Conservation (phyloP, 768 basidiomycete species). For the Pulveroboletus sp. region DNA sequence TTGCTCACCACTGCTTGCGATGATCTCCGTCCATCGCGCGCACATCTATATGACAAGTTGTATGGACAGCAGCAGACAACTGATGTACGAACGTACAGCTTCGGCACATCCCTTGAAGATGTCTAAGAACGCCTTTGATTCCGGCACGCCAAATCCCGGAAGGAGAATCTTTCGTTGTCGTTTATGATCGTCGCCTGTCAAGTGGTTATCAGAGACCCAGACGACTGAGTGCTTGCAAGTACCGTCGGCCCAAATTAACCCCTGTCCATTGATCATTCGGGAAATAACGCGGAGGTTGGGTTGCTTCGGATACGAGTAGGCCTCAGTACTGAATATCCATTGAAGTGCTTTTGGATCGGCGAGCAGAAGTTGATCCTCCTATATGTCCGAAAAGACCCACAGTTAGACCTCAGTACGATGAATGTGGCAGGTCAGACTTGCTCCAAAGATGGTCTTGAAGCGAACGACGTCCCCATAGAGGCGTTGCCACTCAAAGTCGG, state of each 20-base stretch:
- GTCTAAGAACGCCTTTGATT: constrained; percentile 46
- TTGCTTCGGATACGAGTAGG: constrained; percentile 40
- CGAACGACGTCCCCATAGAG: constrained; percentile 28
- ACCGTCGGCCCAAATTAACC: constrained; percentile 41
- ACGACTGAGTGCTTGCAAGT: neutral
- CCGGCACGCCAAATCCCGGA: constrained; percentile 50
- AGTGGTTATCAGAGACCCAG: constrained; percentile 11
- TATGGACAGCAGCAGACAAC: neutral
- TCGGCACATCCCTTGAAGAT: constrained; percentile 40
- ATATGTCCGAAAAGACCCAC: neutral
- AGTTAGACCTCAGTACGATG: neutral
- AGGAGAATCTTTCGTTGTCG: constrained; percentile 52
- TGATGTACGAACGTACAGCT: constrained; percentile 11
- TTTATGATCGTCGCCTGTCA: constrained; percentile 41
- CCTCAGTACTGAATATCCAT: constrained; percentile 38
- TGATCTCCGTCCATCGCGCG: constrained; percentile 21
- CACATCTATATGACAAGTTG: constrained; percentile 14
- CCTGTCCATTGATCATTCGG: constrained; percentile 27
- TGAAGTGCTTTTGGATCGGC: constrained; percentile 45
- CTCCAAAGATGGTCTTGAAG: constrained; percentile 27
- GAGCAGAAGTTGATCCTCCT: constrained; percentile 44
- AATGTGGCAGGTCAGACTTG: neutral
- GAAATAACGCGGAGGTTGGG: constrained; percentile 18
- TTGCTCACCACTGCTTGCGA: constrained; percentile 3
- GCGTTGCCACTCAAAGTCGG: constrained; percentile 29